phyloP scores from a whole-genome alignment of 768 basidiomycete species.

The Chalciporus chontae region DNA sequence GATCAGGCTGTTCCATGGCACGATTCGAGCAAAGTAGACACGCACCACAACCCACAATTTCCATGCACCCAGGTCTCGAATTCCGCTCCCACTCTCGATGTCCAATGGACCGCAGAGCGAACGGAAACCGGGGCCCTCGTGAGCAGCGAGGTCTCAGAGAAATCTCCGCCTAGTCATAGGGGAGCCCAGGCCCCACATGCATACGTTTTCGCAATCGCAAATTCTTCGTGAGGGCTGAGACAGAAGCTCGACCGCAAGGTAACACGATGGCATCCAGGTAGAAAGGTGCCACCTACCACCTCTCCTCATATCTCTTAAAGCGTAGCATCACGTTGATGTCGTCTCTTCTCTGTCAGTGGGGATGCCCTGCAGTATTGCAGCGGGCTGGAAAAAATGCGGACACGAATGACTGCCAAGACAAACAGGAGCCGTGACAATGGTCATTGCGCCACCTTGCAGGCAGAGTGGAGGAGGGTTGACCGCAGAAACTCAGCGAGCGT shows the following conservation, averaged over 20 bases:
- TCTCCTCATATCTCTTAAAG: conserved; percentile 21
- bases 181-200: conserved; percentile 16
- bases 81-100: conserved; percentile 9
- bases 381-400: conserved; percentile 24
- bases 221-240: conserved; percentile 20
- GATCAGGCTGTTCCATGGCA: conserved; percentile 14
- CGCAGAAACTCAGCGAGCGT: conserved; percentile 27
- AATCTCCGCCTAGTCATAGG: conserved; percentile 24
- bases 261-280: conserved; percentile 7
- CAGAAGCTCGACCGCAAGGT: conserved; percentile 11
- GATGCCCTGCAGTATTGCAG: conserved; percentile 18
- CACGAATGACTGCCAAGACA: conserved; percentile 21
- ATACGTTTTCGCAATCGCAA: conserved; percentile 18
- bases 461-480: conserved; percentile 20
- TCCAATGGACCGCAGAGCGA: conserved; percentile 21
- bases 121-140: conserved; percentile 12
- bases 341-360: conserved; percentile 18
- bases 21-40: conserved; percentile 15
- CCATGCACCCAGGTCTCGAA: conserved; percentile 15
- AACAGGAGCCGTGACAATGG: conserved; percentile 18
- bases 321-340: conserved; percentile 28
- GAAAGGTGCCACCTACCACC: conserved; percentile 19
- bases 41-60: conserved; percentile 23
- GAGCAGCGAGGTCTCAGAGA: conserved; percentile 11
- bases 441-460: conserved; percentile 27